Evolutionary conservation across 1,139 yeast species (phyloP), one percentile per base, ranked within the genome.

Genomic region (Geotrichum phurueaensis): DNA sequence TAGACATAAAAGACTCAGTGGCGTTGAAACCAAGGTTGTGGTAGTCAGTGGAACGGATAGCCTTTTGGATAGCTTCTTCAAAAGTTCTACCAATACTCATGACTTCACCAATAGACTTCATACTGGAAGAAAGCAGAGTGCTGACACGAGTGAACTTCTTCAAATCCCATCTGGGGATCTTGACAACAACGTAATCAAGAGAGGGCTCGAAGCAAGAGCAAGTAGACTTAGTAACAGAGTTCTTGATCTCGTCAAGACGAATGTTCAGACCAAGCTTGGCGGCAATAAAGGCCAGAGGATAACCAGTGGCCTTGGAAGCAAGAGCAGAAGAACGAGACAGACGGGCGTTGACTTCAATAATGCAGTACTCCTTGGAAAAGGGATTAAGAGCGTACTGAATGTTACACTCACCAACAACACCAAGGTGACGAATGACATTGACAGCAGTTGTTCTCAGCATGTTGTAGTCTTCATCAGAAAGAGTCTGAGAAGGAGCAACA

Each of bases 71-170:
- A 18, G 97, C 89, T 77, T 94, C 99, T 79, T 94, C 99, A 73
- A 92, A 94, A 69, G 85, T 94, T 78, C 99, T 87, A 71, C 99
- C 99, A 73, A 94, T 94, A 60, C 97, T 96, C 99, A 94, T 94
- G 64, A 94, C 99, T 78, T 94, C 99, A 76, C 99, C 99, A 62
- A 94, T 99, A 55, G 98, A 92, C 78, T 94, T 94, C 99, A 94
- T 94, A 57, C 97, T 86, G 33, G 97, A 89, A 53, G 97, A 96
- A 73, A 92, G 87, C 68, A 87, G 91, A 75, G 96, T 85, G 75
- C 89, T 87, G 65, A 92, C 98, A 72, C 90, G 96, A 75, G 89
- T 95, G 81, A 94, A 94, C 80, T 94, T 94, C 66, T 94, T 79
- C 75, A 94, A 81, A 80, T 94, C 99, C 99, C 99, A 94, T 78